Conservation (phyloP, 768 basidiomycete species). For the Collybia mongolica region DNA sequence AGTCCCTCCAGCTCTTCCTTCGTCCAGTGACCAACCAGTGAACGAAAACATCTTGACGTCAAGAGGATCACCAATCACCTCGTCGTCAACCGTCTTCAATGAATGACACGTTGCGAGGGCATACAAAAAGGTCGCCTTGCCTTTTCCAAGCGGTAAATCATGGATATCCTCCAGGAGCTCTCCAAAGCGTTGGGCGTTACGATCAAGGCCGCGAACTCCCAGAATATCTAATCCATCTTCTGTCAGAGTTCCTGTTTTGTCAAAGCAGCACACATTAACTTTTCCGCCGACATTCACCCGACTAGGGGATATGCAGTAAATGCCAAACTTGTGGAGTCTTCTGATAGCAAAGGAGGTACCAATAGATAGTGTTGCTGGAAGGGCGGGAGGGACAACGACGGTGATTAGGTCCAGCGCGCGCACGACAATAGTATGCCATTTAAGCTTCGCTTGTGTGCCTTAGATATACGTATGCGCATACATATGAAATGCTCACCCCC, state of each 20-base stretch:
- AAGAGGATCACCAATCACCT: slow-evolving; percentile 92
- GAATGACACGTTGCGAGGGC: slow-evolving; percentile 97
- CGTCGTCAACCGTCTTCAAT: slow-evolving; percentile 83
- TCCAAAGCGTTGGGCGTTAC: slow-evolving; percentile 75
- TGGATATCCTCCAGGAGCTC: slow-evolving; percentile 86
- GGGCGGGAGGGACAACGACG: slow-evolving; percentile 94
- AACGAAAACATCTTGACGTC: slow-evolving; percentile 99
- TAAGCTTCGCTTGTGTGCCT: slow-evolving; percentile 48
- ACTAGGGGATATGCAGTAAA: slow-evolving; percentile 96
- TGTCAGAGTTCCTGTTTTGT: slow-evolving; percentile 98
- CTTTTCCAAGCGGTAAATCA: slow-evolving; percentile 71
- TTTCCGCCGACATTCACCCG: slow-evolving; percentile 95
- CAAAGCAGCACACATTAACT: slow-evolving; percentile 96
- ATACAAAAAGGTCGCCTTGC: slow-evolving; percentile 85
- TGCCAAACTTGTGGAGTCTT: slow-evolving; percentile 81
- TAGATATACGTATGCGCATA: not conserved
- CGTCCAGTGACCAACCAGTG: slow-evolving; percentile 94
- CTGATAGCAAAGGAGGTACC: slow-evolving; percentile 94
- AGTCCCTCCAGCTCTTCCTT: slow-evolving; percentile 74
- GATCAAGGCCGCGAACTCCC: slow-evolving; percentile 85
- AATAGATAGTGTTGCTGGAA: slow-evolving; percentile 96
- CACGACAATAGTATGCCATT: slow-evolving; percentile 87
- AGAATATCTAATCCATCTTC: slow-evolving; percentile 98
- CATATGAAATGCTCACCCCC: slow-evolving; percentile 53
- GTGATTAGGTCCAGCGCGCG: slow-evolving; percentile 95